Percentiles rank a stretch among this genome's conserved stretches.
These are phyloP conservation scores for Gymnopilus dilepis DNA, from an alignment of 768 basidiomycete genomes.

Conservation along the genomic window DNA sequence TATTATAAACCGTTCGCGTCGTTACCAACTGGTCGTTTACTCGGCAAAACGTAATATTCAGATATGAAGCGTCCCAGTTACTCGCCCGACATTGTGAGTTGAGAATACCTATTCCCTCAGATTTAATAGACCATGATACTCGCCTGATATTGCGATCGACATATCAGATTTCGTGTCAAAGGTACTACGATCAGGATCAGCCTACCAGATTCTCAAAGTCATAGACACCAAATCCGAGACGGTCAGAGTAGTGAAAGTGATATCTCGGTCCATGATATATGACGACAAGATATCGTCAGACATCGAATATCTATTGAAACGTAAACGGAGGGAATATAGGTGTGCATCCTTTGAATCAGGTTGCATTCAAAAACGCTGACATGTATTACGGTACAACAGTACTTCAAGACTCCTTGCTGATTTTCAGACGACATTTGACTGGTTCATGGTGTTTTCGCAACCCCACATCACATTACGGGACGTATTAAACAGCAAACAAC, in stretches of 20 bases:
- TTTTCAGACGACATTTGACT: background rate
- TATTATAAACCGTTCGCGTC: too few species aligned
- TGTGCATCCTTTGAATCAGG: too few species aligned
- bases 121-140: too few species aligned
- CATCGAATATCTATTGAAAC: background rate
- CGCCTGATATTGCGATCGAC: too few species aligned
- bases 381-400: too few species aligned
- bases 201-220: background rate
- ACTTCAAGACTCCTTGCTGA: background rate
- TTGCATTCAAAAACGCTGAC: too few species aligned
- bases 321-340: background rate
- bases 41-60: background rate
- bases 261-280: background rate
- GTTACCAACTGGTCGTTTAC: too few species aligned
- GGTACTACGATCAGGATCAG: background rate
- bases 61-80: background rate
- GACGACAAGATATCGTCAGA: background rate
- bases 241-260: background rate
- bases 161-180: background rate
- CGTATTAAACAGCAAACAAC: background rate
- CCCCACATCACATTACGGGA: background rate
- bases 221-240: background rate
- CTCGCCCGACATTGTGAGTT: background rate
- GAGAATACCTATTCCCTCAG: too few species aligned
- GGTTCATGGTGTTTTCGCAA: background rate